These are phyloP conservation scores for Aureobasidium sp. DNA, from an alignment of 2,329 filamentous ascomycete genomes.

Conservation along the genomic window DNA sequence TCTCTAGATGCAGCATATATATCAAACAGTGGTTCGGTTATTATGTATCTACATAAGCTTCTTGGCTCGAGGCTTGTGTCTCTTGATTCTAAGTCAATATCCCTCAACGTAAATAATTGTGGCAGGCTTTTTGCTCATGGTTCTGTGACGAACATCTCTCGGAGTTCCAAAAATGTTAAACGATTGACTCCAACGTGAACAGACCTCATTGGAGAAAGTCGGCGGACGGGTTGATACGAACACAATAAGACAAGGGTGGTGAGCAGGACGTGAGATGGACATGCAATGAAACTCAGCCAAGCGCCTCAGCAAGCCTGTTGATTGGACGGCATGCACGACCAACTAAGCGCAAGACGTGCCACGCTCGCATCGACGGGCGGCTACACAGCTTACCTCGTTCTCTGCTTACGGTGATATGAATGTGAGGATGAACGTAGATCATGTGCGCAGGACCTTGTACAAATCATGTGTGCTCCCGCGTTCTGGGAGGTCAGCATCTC, in stretches of 20 bases:
- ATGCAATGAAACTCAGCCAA: constrained; percentile 6
- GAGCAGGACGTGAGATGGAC: neutral
- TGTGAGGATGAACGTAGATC: neutral
- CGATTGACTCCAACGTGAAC: neutral
- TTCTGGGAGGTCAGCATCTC: neutral
- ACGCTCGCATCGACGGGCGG: neutral
- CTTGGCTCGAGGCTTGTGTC: neutral
- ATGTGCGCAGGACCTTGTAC: neutral
- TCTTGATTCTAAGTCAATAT: neutral
- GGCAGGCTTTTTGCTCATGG: neutral
- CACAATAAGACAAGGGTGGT: neutral
- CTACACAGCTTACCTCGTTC: constrained; percentile 10
- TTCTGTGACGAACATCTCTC: neutral
- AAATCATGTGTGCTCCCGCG: constrained; percentile 4
- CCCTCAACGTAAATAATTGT: neutral
- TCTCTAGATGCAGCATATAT: too few relatives aligned
- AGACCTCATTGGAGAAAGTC: neutral
- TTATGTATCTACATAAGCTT: neutral
- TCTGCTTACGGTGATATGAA: neutral
- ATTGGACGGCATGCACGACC: constrained; percentile 3
- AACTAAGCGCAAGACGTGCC: constrained; percentile 1
- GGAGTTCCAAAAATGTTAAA: too few relatives aligned
- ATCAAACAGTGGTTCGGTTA: too few relatives aligned
- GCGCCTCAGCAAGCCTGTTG: neutral
- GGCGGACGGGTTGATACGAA: neutral